These are phyloP conservation scores for Verbena officinalis DNA, from an alignment of 257 asterid species.

Conservation along the genomic window DNA sequence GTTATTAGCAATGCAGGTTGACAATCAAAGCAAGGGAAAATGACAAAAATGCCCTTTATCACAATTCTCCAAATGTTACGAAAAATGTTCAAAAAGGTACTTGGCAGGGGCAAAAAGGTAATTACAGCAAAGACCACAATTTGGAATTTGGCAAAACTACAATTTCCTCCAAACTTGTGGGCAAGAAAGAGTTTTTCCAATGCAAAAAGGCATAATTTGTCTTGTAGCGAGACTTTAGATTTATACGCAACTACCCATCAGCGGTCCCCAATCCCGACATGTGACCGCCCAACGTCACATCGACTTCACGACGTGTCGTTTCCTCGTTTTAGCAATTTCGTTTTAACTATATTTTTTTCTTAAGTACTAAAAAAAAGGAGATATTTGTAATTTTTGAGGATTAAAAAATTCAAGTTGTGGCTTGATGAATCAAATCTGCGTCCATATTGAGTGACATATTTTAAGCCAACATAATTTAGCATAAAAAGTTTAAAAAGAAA, in stretches of 20 bases:
- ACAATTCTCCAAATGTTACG: no score
- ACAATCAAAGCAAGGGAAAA: no score
- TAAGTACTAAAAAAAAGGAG: not conserved
- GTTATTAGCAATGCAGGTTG: no score
- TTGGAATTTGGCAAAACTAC: not conserved
- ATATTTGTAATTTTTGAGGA: no score
- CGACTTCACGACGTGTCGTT: slow-evolving; percentile 26
- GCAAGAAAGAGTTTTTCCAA: not conserved
- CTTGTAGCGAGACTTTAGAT: slow-evolving; percentile 27
- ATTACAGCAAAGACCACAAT: not conserved
- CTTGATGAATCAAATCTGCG: no score
- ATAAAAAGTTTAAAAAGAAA: no score
- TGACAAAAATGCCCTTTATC: no score
- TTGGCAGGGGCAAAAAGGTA: not conserved
- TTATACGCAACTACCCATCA: not conserved
- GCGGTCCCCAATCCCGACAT: slow-evolving; percentile 1
- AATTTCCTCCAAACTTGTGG: not conserved
- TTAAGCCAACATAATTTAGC: no score
- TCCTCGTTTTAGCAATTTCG: not conserved
- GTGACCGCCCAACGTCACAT: slow-evolving; percentile 13
- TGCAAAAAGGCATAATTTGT: slow-evolving; percentile 47
- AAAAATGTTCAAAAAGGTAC: no score
- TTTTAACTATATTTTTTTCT: not conserved
- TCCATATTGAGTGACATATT: not conserved
- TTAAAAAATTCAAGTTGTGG: no score